A percentile compares a stretch with the other conserved stretches of the same genome.
Evolutionary conservation across 1,284 basidiomycete genomes (phyloP).

Genomic region (Leccinum huronense): DNA sequence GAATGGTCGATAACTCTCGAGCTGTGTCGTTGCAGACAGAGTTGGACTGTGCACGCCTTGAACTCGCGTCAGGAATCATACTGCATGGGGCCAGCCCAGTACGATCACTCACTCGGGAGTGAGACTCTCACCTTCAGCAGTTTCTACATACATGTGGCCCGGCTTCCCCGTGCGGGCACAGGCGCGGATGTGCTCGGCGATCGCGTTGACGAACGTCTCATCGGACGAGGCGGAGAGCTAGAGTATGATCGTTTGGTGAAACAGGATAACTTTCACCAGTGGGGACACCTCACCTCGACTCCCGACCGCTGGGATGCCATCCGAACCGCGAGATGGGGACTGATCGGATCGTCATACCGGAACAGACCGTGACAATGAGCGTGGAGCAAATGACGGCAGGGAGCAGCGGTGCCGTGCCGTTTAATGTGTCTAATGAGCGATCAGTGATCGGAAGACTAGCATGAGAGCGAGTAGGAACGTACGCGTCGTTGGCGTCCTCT

Average conservation of each 20-base stretch:
- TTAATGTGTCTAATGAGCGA: conserved; percentile 61
- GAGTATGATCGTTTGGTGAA: conserved; percentile 5
- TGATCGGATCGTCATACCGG: conserved; percentile 86
- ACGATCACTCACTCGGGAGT: conserved; percentile 17
- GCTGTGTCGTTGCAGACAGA: conserved; percentile 83
- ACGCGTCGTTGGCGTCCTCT: conserved; percentile 84
- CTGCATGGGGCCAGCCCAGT: background rate
- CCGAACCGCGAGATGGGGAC: conserved; percentile 86
- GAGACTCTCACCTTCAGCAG: conserved; percentile 79
- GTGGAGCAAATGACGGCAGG: conserved; percentile 44
- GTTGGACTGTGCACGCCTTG: conserved; percentile 92
- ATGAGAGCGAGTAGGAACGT: conserved; percentile 27
- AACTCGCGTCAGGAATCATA: conserved; percentile 8
- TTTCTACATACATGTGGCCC: conserved; percentile 85
- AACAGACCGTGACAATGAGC: conserved; percentile 81
- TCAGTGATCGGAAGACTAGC: conserved; percentile 4
- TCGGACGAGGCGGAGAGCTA: conserved; percentile 50
- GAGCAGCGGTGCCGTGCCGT: conserved; percentile 46
- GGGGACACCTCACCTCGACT: conserved; percentile 22
- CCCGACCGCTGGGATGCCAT: conserved; percentile 48
- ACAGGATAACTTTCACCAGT: background rate
- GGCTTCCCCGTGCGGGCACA: conserved; percentile 42
- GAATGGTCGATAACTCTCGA: conserved; percentile 79
- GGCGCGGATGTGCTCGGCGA: conserved; percentile 60
- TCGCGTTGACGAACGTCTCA: conserved; percentile 64